Evolutionary conservation across 1,284 basidiomycete genomes (phyloP).

Genomic region (Boletus mariae): DNA sequence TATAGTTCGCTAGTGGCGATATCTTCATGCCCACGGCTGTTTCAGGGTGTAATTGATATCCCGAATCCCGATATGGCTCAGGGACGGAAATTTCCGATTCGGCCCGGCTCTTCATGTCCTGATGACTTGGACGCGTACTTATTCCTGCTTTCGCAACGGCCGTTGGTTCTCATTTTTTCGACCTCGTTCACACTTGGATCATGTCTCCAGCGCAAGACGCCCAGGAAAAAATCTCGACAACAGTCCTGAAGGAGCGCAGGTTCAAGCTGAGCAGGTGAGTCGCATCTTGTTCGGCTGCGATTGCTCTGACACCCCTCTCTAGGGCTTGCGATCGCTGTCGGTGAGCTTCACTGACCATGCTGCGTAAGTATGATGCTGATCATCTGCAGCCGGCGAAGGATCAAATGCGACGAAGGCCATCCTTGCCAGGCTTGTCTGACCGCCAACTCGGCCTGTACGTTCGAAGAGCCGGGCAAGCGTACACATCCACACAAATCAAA

Average conservation of each 20-base stretch:
- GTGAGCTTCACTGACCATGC: conserved; percentile 43
- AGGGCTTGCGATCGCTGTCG: conserved; percentile 84
- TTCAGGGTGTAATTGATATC: conserved; percentile 26
- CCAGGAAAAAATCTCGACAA: conserved; percentile 40
- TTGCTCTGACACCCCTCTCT: conserved; percentile 13
- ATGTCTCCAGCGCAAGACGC: conserved; percentile 45
- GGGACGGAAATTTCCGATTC: conserved; percentile 25
- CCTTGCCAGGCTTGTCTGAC: conserved; percentile 80
- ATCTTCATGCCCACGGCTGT: conserved; percentile 15
- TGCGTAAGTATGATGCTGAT: not conserved
- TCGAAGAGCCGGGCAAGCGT: conserved; percentile 79
- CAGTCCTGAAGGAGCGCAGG: conserved; percentile 68
- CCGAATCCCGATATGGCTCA: conserved; percentile 26
- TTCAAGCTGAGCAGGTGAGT: conserved; percentile 80
- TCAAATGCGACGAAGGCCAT: conserved; percentile 82
- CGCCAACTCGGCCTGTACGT: conserved; percentile 74
- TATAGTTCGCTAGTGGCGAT: too few relatives aligned
- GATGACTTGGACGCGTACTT: conserved; percentile 25
- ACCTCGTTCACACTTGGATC: conserved; percentile 5
- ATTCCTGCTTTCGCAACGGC: conserved; percentile 17
- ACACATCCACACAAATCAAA: conserved; percentile 82
- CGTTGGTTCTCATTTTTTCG: conserved; percentile 7
- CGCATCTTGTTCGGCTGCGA: not conserved
- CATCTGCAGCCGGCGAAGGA: conserved; percentile 60
- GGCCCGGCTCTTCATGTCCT: conserved; percentile 21